These are phyloP conservation scores for Calocera cornea DNA, from an alignment of 768 basidiomycete species.

Conservation along the genomic window DNA sequence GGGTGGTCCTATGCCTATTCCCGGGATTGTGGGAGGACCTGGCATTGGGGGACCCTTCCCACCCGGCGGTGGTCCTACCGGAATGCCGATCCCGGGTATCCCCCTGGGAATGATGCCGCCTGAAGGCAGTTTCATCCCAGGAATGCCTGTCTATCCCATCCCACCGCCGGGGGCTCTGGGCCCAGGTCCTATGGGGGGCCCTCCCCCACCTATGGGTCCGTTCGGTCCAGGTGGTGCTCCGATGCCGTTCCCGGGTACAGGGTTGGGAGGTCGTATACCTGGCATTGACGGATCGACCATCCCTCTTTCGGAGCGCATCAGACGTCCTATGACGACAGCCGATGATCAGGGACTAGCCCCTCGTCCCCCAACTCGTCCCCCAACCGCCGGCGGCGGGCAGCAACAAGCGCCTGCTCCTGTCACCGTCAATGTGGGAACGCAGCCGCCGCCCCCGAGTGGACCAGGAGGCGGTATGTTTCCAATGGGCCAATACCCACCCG, in stretches of 20 bases:
- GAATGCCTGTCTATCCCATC: not conserved
- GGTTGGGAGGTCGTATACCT: not conserved
- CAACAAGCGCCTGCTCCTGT: not conserved
- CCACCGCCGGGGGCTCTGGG: not conserved
- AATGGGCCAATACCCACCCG: not conserved
- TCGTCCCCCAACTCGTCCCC: not conserved
- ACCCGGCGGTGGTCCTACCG: not conserved
- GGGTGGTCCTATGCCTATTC: not conserved
- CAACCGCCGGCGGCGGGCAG: not conserved
- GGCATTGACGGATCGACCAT: not conserved
- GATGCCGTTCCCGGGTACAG: not conserved
- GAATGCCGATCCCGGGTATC: not conserved
- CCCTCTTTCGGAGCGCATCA: not conserved
- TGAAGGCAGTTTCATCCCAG: not conserved
- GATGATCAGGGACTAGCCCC: not conserved
- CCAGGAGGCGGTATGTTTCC: no score
- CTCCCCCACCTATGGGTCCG: not conserved
- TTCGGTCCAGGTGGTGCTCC: not conserved
- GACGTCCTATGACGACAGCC: not conserved
- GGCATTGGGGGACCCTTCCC: not conserved
- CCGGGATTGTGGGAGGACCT: not conserved
- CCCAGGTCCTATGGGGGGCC: not conserved
- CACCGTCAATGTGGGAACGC: not conserved
- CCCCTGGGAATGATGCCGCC: not conserved
- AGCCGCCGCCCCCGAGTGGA: not conserved